Percentiles rank a stretch among this genome's conserved stretches.
These are phyloP conservation scores for Colletotrichum australisinense DNA, from an alignment of 2,329 filamentous ascomycete genomes.

Conservation along the genomic window DNA sequence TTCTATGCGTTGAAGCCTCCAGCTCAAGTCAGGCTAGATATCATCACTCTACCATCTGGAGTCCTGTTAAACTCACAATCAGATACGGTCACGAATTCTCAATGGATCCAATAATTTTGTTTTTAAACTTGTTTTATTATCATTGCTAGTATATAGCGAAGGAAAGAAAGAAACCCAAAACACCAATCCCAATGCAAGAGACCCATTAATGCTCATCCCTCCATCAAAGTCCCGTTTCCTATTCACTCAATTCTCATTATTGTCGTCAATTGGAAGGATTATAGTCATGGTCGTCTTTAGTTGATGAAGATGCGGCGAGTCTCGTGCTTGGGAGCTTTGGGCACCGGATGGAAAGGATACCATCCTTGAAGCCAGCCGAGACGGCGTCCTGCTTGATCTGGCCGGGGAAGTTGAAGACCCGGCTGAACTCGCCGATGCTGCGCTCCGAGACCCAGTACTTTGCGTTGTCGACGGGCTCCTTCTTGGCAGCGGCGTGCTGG, in stretches of 20 bases:
- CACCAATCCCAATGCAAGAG: neutral
- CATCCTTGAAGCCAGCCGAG: conserved; percentile 71
- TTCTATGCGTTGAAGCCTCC: no score
- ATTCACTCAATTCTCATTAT: neutral
- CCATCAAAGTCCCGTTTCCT: neutral
- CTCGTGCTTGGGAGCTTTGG: conserved; percentile 73
- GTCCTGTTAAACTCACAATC: neutral
- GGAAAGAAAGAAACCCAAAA: neutral
- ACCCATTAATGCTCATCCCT: neutral
- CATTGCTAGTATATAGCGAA: neutral
- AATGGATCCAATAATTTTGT: neutral
- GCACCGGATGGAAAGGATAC: conserved; percentile 73
- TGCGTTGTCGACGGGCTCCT: conserved; percentile 48
- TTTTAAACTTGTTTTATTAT: neutral
- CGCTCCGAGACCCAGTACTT: conserved; percentile 81
- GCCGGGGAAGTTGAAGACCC: conserved; percentile 75
- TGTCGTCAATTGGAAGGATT: neutral
- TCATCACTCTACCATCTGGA: no score
- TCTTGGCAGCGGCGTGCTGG: conserved; percentile 19
- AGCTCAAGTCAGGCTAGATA: no score
- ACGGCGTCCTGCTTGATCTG: conserved; percentile 73
- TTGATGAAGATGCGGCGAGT: conserved; percentile 65
- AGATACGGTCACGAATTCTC: neutral
- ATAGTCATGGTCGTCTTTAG: conserved; percentile 45
- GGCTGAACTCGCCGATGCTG: conserved; percentile 73